These are phyloP conservation scores for Cucumis cinereus DNA, from an alignment of 306 rosid species.

Conservation along the genomic window DNA sequence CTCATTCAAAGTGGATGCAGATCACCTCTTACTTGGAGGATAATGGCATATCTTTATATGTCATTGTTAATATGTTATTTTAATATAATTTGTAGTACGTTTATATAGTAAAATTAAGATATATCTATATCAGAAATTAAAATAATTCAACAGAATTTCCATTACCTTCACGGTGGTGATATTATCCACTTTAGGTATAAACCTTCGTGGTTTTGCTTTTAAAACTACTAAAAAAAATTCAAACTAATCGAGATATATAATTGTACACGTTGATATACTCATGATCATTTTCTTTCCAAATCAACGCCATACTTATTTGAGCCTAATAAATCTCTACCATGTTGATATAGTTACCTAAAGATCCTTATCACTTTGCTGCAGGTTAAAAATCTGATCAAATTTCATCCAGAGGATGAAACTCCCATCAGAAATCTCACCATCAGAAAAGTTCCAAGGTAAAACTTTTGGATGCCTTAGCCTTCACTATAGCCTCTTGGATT, in stretches of 20 bases:
- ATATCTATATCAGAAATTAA: background rate
- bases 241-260: too few species aligned
- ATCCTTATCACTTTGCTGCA: background rate
- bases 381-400: conserved; percentile 57
- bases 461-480: background rate
- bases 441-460: conserved; percentile 65
- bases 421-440: conserved; percentile 53
- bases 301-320: too few species aligned
- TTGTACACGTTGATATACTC: too few species aligned
- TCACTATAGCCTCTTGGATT: background rate
- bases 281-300: too few species aligned
- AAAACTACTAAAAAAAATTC: rapidly evolving
- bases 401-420: conserved; percentile 63
- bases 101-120: background rate
- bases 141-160: too few species aligned
- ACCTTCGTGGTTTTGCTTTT: too few species aligned
- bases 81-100: background rate
- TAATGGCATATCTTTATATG: background rate
- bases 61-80: background rate
- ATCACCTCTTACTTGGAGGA: background rate
- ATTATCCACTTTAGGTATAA: too few species aligned
- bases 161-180: too few species aligned
- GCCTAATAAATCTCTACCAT: background rate
- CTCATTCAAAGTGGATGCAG: background rate
- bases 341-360: background rate